Conservation (phyloP, 108 stramenopile genomes). For the Skeletonema marinoi region DNA sequence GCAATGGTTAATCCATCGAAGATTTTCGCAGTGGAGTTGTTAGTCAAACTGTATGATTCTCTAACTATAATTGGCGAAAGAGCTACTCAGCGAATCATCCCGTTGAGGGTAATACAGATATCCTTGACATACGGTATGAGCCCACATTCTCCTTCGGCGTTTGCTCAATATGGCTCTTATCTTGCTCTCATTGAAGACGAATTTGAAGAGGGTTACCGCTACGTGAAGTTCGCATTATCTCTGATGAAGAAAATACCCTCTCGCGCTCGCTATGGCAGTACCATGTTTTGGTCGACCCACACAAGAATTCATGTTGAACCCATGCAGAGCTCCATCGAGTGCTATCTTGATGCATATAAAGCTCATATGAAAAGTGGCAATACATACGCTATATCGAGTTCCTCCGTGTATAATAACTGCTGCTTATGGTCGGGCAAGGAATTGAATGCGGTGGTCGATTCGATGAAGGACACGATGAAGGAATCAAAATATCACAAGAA, state of each 20-base stretch:
- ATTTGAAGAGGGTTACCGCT: not conserved
- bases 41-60: not conserved
- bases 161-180: constrained; percentile 15
- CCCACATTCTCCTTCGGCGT: constrained; percentile 7
- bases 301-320: not conserved
- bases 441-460: not conserved
- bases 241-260: too few relatives aligned
- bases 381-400: constrained; percentile 1
- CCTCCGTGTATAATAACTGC: not conserved
- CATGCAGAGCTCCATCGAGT: constrained; percentile 7
- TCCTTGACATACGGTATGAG: constrained; percentile 24
- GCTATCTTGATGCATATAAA: not conserved
- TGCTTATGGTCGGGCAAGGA: constrained; percentile 13
- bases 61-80: not conserved
- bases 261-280: not conserved
- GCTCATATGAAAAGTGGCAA: constrained; percentile 8
- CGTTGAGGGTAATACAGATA: constrained; percentile 15
- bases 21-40: constrained; percentile 14
- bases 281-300: not conserved
- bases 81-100: not conserved
- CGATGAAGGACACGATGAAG: not conserved
- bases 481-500: not conserved
- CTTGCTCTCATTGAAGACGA: not conserved
- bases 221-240: not conserved
- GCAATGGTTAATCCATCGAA: constrained; percentile 6